Percentiles rank a stretch among this genome's conserved stretches.
These are phyloP conservation scores for Viridothelium virens DNA, from an alignment of 495 filamentous ascomycete genomes.

Conservation along the genomic window DNA sequence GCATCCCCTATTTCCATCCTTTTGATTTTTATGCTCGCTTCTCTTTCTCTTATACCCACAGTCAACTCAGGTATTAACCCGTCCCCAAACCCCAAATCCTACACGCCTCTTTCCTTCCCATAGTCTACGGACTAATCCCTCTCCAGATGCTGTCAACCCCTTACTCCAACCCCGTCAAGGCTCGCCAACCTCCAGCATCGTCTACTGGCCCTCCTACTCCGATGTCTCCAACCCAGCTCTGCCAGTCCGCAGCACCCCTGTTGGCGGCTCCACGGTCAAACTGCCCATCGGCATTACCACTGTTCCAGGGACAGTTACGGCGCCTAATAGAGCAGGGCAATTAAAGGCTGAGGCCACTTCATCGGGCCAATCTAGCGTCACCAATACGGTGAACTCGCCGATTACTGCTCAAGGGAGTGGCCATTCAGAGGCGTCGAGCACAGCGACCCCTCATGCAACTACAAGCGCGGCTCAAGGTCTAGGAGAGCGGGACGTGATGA, in stretches of 20 bases:
- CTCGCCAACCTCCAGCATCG: not conserved
- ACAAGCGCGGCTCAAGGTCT: too few relatives aligned
- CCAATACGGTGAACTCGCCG: too few relatives aligned
- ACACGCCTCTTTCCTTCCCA: not conserved
- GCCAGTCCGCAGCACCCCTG: not conserved
- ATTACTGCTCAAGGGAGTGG: too few relatives aligned
- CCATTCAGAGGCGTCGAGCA: too few relatives aligned
- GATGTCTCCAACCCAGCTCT: constrained; percentile 3
- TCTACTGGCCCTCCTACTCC: constrained; percentile 3
- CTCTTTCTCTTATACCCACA: not conserved
- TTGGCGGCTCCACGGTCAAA: not conserved
- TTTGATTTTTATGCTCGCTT: not conserved
- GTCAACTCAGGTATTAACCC: not conserved
- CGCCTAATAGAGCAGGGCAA: too few relatives aligned
- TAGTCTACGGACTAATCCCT: not conserved
- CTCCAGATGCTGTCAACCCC: not conserved
- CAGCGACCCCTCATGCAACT: too few relatives aligned
- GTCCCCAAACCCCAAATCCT: not conserved
- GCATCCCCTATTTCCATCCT: not conserved
- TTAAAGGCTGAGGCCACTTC: too few relatives aligned
- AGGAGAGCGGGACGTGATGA: too few relatives aligned
- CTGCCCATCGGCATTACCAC: not conserved
- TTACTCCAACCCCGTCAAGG: not conserved
- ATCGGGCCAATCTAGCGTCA: too few relatives aligned
- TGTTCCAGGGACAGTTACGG: too few relatives aligned